phyloP scores from a whole-genome alignment of 2,329 filamentous ascomycete species.

The Aspergillus carbonarius region DNA sequence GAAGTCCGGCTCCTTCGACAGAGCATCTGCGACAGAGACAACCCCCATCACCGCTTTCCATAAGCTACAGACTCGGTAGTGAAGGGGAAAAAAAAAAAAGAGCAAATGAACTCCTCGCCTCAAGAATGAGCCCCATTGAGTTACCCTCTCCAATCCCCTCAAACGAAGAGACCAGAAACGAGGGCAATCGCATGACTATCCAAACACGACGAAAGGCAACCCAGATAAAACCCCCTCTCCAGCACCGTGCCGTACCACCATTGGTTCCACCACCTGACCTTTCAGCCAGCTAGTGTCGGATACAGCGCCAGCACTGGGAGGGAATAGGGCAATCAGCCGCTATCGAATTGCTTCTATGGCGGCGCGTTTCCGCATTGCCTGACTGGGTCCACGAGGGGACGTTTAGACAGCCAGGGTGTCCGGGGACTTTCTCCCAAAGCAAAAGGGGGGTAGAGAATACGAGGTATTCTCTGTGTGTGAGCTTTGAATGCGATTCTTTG shows the following conservation, averaged over 20 bases:
- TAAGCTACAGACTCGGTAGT: constrained; percentile 54
- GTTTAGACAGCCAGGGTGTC: constrained; percentile 62
- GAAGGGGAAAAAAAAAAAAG: constrained; percentile 42
- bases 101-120: constrained; percentile 75
- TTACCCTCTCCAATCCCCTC: constrained; percentile 61
- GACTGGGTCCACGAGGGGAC: constrained; percentile 37
- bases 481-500: constrained; percentile 99
- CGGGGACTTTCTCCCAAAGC: constrained; percentile 99
- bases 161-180: constrained; percentile 30
- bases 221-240: constrained; percentile 46
- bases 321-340: constrained; percentile 72
- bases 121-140: constrained; percentile 99
- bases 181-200: constrained; percentile 98
- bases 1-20: constrained; percentile 70
- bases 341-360: constrained; percentile 90
- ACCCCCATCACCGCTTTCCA: constrained; percentile 49
- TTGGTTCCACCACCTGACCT: constrained; percentile 33
- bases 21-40: constrained; percentile 53
- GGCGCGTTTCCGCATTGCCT: constrained; percentile 91
- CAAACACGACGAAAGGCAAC: constrained; percentile 82
- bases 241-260: constrained; percentile 33
- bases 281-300: constrained; percentile 44
- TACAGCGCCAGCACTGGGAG: constrained; percentile 45
- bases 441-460: constrained; percentile 44
- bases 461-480: constrained; percentile 74